A percentile compares a stretch with the other conserved stretches of the same genome.
phyloP scores from a whole-genome alignment of 192 early-diverging fungal genomes.

The Mortierella claussenii region DNA sequence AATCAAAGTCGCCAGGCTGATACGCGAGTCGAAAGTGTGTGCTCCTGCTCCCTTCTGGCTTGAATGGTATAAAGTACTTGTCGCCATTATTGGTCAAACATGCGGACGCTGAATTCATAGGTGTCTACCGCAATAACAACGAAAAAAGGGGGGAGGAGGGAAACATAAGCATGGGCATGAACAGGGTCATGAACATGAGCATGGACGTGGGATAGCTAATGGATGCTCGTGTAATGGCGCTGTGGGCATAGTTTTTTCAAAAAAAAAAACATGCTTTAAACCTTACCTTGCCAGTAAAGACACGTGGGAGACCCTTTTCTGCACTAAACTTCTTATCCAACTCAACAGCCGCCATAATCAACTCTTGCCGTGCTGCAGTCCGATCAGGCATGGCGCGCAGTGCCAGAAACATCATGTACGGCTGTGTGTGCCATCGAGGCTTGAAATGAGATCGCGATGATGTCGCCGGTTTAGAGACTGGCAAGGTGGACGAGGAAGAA shows the following conservation, averaged over 20 bases:
- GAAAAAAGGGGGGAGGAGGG: too few relatives aligned
- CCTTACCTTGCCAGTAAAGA: slow-evolving; percentile 87
- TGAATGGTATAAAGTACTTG: slow-evolving; percentile 77
- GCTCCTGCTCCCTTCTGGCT: slow-evolving; percentile 71
- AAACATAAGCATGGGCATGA: too few relatives aligned
- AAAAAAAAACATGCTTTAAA: too few relatives aligned
- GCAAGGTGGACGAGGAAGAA: too few relatives aligned
- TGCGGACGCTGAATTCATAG: slow-evolving; percentile 81
- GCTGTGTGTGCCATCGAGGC: slow-evolving; percentile 93
- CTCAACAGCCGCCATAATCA: slow-evolving; percentile 79
- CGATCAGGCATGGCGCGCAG: slow-evolving; percentile 74
- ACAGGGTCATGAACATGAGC: not conserved
- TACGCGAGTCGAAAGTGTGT: slow-evolving; percentile 85
- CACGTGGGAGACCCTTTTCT: slow-evolving; percentile 77
- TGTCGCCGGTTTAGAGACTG: too few relatives aligned
- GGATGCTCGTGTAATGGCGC: too few relatives aligned
- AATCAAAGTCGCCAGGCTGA: slow-evolving; percentile 81
- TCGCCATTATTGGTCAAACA: slow-evolving; percentile 82
- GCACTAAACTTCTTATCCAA: slow-evolving; percentile 81
- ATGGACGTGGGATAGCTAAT: not conserved
- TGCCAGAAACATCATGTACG: slow-evolving; percentile 86
- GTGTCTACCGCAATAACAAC: too few relatives aligned
- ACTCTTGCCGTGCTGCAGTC: slow-evolving; percentile 74
- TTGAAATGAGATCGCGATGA: slow-evolving; percentile 37
- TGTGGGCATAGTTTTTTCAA: too few relatives aligned